Base-by-base conservation (phyloP, 306 rosid species). In the Gastrolobium bilobum region DNA sequence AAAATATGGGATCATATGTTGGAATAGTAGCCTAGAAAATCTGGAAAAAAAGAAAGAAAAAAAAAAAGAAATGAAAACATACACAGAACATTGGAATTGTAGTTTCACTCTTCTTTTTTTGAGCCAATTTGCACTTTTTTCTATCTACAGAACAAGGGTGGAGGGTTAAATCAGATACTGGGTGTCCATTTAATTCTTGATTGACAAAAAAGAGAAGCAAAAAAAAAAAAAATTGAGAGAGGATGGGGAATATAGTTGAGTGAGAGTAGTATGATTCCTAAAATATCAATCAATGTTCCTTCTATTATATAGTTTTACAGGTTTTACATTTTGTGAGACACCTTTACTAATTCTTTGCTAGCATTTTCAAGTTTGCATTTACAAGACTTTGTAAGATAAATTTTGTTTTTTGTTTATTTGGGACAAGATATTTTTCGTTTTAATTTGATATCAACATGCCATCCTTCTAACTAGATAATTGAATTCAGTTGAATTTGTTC, bases 311-410 rank as follows among this genome's bases (percentile, higher is more conserved):
- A 38, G n/a, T 57, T 31, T 44, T 26, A 4, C 30, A 31, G 6
- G 68, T 26, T 64, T 75, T 10, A 52, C 60, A 40, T 80, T 15
- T 58, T 35, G 37, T 65, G 60, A 57, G 42, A 60, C 75, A 7
- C 54, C 29, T 61, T 47, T 58, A 33, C 47, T 7, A 51, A 20
- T 60, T 76, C 52, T 63, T 10, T 73, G 61, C 65, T 75, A 73
- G 43, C 44, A 6, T 65, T 48, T 73, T 64, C 59, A 26, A 39
- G 72, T 39, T 50, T 57, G 14, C 57, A 60, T 69, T 31, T 71
- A 57, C 14, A 35, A 4, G 70, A 47, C 67, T 65, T 7, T 0
- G 0, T 13, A 14, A 54, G 57, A 54, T 38, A 11, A 2, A 39
- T 40, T 47, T 10, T 67, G 2, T 4, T 52, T 40, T 47, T 10